Conservation (phyloP, 2,329 filamentous ascomycete species). For the Penicillium nordicum region DNA sequence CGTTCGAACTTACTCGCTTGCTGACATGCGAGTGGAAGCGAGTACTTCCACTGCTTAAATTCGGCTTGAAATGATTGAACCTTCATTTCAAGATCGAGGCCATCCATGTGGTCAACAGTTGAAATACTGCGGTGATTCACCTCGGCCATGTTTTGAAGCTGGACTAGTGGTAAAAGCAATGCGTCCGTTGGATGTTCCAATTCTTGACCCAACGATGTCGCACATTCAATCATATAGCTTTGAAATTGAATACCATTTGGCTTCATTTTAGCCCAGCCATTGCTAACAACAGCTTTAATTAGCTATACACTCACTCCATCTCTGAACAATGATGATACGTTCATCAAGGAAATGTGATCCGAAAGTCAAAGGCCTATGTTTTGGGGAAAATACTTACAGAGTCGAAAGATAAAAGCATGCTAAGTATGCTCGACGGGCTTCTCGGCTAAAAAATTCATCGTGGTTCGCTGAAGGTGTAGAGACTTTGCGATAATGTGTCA, state of each 20-base stretch:
- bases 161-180: not conserved
- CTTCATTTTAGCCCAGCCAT: not conserved
- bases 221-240: not conserved
- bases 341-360: not conserved
- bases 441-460: not conserved
- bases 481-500: not conserved
- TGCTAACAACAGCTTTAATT: not conserved
- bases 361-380: not conserved
- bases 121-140: not conserved
- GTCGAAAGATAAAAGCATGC: not conserved
- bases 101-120: not conserved
- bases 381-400: not conserved
- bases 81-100: not conserved
- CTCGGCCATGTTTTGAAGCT: not conserved
- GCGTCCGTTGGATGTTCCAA: not conserved
- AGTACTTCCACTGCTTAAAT: not conserved
- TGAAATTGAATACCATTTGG: not conserved
- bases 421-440: not conserved
- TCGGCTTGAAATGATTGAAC: not conserved
- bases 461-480: not conserved
- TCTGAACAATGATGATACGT: not conserved
- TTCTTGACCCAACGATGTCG: not conserved
- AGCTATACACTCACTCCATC: not conserved
- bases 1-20: not conserved
- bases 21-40: not conserved